A percentile compares a stretch with the other conserved stretches of the same genome.
phyloP scores from a whole-genome alignment of 352 stramenopile genomes.

The Pythium oligandrum region DNA sequence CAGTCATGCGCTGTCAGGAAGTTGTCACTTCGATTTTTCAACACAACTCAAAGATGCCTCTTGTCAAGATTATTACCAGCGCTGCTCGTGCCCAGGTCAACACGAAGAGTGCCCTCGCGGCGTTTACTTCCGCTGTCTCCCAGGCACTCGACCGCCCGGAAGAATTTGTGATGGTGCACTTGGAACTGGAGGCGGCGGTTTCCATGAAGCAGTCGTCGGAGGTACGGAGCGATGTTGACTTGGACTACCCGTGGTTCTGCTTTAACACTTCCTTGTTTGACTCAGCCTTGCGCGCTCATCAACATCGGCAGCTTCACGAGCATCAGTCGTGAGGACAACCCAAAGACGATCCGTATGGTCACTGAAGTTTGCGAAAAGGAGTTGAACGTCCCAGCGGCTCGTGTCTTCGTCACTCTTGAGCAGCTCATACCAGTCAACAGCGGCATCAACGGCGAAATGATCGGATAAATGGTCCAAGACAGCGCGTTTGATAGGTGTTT shows the following conservation, averaged over 20 bases:
- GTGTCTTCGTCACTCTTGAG: slow-evolving; percentile 18
- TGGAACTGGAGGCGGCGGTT: too few relatives aligned
- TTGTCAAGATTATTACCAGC: slow-evolving; percentile 38
- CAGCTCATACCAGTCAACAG: too few relatives aligned
- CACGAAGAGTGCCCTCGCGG: slow-evolving; percentile 18
- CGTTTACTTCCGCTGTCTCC: slow-evolving; percentile 33
- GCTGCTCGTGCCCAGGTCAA: slow-evolving; percentile 30
- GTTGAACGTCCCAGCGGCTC: slow-evolving; percentile 16
- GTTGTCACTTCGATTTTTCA: too few relatives aligned
- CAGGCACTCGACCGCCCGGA: slow-evolving; percentile 29
- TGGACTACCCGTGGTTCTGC: not conserved
- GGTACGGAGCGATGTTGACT: not conserved
- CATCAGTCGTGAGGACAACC: slow-evolving; percentile 27
- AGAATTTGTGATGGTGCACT: slow-evolving; percentile 31
- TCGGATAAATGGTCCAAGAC: too few relatives aligned
- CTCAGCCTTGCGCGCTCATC: slow-evolving; percentile 35
- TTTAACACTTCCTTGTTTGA: too few relatives aligned
- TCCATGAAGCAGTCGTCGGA: too few relatives aligned
- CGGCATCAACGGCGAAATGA: too few relatives aligned
- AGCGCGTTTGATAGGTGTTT: too few relatives aligned
- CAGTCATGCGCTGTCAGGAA: too few relatives aligned
- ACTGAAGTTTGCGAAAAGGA: slow-evolving; percentile 16
- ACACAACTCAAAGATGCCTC: slow-evolving; percentile 23
- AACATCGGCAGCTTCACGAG: slow-evolving; percentile 30
- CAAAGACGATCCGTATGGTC: not conserved